Percentiles rank a stretch among this genome's conserved stretches.
These are phyloP conservation scores for Aspergillus jensenii DNA, from an alignment of 2,329 filamentous ascomycete genomes.

Conservation along the genomic window DNA sequence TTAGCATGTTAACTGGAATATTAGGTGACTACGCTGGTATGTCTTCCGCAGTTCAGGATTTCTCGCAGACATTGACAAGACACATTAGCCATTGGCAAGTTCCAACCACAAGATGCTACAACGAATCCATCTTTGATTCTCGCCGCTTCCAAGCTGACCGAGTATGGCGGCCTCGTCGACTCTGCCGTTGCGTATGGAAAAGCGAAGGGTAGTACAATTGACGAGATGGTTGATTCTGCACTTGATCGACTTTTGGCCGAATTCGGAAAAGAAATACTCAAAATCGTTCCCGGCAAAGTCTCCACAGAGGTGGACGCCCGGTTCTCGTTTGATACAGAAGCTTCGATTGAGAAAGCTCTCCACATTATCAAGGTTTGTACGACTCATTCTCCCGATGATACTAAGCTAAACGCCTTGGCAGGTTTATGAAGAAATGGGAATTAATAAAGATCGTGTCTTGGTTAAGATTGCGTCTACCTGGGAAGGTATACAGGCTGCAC, in stretches of 20 bases:
- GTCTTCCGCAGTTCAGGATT: no score
- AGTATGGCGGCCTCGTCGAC: constrained; percentile 92
- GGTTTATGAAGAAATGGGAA: constrained; percentile 92
- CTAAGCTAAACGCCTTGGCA: constrained; percentile 38
- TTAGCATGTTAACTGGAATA: no score
- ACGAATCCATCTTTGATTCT: constrained; percentile 99
- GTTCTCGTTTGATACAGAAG: constrained; percentile 93
- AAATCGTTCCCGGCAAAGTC: constrained; percentile 96
- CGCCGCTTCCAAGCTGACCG: constrained; percentile 94
- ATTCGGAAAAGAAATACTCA: constrained; percentile 96
- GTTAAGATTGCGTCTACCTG: constrained; percentile 99
- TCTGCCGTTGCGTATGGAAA: constrained; percentile 83
- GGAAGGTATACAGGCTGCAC: constrained; percentile 98
- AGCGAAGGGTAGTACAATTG: constrained; percentile 63
- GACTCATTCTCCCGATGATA: not conserved
- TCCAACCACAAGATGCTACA: constrained; percentile 99
- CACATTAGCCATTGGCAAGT: constrained; percentile 83
- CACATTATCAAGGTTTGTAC: constrained; percentile 82
- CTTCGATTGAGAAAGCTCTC: constrained; percentile 90
- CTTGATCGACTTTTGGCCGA: constrained; percentile 94
- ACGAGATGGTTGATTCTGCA: constrained; percentile 83
- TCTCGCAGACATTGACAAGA: no score
- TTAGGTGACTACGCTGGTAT: no score
- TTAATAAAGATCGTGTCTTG: constrained; percentile 88
- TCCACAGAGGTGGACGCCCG: constrained; percentile 97